Conservation (phyloP, 768 basidiomycete genomes). For the Auricularia heimuer region DNA sequence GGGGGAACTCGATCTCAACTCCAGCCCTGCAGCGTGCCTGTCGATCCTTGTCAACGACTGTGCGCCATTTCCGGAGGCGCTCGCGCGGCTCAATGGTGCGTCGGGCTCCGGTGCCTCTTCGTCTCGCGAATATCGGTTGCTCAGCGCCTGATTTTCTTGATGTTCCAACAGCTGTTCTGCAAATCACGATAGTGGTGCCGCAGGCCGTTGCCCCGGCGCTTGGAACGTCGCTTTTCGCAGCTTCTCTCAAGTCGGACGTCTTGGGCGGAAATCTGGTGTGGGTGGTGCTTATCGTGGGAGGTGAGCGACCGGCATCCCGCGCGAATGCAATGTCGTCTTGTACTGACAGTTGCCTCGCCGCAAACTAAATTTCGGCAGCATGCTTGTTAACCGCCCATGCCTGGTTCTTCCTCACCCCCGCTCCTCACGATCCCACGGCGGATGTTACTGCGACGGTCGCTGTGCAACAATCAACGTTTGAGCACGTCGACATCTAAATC, state of each 20-base stretch:
- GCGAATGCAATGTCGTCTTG: too few relatives aligned
- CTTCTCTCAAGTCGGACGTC: slow-evolving; percentile 11
- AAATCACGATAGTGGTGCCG: slow-evolving; percentile 12
- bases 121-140: not conserved
- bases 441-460: not conserved
- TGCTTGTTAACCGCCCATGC: not conserved
- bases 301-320: slow-evolving; percentile 1
- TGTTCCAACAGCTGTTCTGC: slow-evolving; percentile 1
- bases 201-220: slow-evolving; percentile 13
- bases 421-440: not conserved
- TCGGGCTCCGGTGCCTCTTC: not conserved
- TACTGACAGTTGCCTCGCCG: not conserved
- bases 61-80: slow-evolving; percentile 9
- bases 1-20: not conserved
- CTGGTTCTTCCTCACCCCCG: not conserved
- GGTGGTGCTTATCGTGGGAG: slow-evolving; percentile 9
- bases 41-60: slow-evolving; percentile 10
- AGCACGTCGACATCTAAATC: not conserved
- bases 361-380: not conserved
- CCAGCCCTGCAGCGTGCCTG: slow-evolving; percentile 3
- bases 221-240: slow-evolving; percentile 11
- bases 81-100: slow-evolving; percentile 10
- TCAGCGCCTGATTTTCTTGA: not conserved
- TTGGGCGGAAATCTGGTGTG: slow-evolving; percentile 12
- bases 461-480: not conserved